Conservation (phyloP, 2,329 filamentous ascomycete species). For the Raffaelea ambrosiae region DNA sequence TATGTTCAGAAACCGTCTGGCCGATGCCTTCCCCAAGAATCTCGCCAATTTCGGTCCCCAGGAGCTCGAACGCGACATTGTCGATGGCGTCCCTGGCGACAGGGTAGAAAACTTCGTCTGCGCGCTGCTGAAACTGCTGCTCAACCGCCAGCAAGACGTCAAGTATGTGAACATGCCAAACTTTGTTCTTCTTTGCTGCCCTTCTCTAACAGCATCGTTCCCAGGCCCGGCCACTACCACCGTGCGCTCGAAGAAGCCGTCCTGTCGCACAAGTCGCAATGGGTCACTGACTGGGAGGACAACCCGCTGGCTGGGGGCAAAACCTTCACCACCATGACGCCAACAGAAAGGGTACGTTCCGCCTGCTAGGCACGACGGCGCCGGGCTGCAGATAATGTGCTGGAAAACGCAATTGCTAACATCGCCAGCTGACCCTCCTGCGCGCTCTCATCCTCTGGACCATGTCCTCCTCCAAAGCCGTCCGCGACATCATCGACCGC, state of each 20-base stretch:
- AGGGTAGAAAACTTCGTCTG: slow-evolving; percentile 84
- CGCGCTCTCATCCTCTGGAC: slow-evolving; percentile 82
- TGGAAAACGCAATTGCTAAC: not conserved
- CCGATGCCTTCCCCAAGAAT: slow-evolving; percentile 79
- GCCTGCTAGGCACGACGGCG: too few relatives aligned
- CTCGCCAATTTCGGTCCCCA: slow-evolving; percentile 87
- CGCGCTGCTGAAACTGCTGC: slow-evolving; percentile 73
- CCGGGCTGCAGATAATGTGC: not conserved
- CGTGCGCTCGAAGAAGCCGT: slow-evolving; percentile 92
- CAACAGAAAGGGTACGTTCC: slow-evolving; percentile 65
- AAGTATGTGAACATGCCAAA: slow-evolving; percentile 65
- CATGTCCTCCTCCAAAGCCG: slow-evolving; percentile 74
- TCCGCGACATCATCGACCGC: slow-evolving; percentile 75
- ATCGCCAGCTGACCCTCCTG: slow-evolving; percentile 65
- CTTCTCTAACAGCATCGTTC: slow-evolving; percentile 16
- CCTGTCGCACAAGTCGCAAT: slow-evolving; percentile 75
- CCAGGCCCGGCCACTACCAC: slow-evolving; percentile 82
- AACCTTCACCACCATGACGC: slow-evolving; percentile 74
- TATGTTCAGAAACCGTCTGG: slow-evolving; percentile 93
- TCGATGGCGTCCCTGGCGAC: slow-evolving; percentile 69
- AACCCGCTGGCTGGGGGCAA: slow-evolving; percentile 75
- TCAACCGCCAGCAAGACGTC: slow-evolving; percentile 97
- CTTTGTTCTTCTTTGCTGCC: not conserved
- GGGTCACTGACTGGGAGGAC: slow-evolving; percentile 76
- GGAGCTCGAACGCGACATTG: slow-evolving; percentile 82